Conservation (phyloP, 495 filamentous ascomycete genomes). For the Chlorociboria aeruginascens region DNA sequence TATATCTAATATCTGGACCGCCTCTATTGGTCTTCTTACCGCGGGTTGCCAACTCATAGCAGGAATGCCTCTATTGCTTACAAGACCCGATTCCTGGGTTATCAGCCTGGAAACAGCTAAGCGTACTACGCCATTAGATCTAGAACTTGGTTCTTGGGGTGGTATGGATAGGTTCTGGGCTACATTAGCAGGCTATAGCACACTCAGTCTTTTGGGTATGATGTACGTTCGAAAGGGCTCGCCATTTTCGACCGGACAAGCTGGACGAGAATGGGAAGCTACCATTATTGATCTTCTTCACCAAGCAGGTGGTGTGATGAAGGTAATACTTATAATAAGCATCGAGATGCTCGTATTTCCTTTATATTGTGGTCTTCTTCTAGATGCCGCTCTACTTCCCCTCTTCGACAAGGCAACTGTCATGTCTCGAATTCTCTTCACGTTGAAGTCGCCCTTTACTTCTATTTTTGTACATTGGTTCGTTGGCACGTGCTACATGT, state of each 20-base stretch:
- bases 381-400: constrained; percentile 81
- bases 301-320: constrained; percentile 93
- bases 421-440: constrained; percentile 63
- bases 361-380: constrained; percentile 82
- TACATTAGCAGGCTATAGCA: constrained; percentile 66
- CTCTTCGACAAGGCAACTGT: constrained; percentile 73
- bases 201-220: constrained; percentile 59
- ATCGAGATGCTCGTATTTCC: constrained; percentile 99
- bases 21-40: background rate
- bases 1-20: constrained; percentile 13
- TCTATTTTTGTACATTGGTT: constrained; percentile 98
- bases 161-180: constrained; percentile 67
- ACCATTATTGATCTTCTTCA: constrained; percentile 71
- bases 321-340: constrained; percentile 95
- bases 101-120: constrained; percentile 35
- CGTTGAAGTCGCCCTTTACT: constrained; percentile 61
- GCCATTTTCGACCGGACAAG: constrained; percentile 49
- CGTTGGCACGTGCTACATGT: constrained; percentile 98
- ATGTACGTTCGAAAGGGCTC: constrained; percentile 63
- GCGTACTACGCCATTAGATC: constrained; percentile 32
- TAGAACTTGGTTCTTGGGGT: constrained; percentile 62
- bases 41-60: background rate
- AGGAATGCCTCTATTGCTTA: constrained; percentile 11
- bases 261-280: constrained; percentile 62
- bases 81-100: constrained; percentile 31